These are phyloP conservation scores for Sphagnum fallax DNA, from an alignment of 228 moss, liverwort and hornwort genomes.

Conservation along the genomic window DNA sequence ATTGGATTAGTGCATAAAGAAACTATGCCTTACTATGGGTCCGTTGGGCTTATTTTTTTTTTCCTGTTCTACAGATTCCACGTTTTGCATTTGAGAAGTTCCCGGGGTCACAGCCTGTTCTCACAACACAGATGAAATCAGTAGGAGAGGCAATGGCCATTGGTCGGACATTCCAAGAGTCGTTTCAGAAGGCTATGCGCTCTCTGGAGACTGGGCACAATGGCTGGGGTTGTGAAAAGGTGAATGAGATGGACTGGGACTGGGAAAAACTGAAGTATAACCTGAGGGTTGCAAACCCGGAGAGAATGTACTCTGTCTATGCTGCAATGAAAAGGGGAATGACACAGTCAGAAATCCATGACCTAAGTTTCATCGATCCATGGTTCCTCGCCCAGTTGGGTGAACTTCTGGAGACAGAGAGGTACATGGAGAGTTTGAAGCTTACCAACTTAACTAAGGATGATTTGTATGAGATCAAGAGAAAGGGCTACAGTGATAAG, in stretches of 20 bases:
- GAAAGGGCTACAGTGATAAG: conserved; percentile 86
- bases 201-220: conserved; percentile 95
- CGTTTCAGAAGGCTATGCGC: conserved; percentile 94
- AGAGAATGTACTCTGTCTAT: conserved; percentile 83
- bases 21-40: too few relatives aligned
- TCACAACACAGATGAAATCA: conserved; percentile 98
- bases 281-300: conserved; percentile 82
- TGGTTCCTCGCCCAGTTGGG: conserved; percentile 93
- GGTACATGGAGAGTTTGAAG: conserved; percentile 52
- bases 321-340: conserved; percentile 94
- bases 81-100: conserved; percentile 99
- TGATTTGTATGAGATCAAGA: conserved; percentile 80
- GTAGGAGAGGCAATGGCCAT: conserved; percentile 99
- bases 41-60: too few relatives aligned
- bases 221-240: conserved; percentile 96
- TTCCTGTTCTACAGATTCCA: conserved; percentile 58
- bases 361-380: conserved; percentile 81
- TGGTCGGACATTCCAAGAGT: conserved; percentile 93
- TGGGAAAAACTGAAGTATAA: conserved; percentile 84
- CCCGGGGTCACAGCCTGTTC: conserved; percentile 81
- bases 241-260: conserved; percentile 87
- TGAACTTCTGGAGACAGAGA: conserved; percentile 73
- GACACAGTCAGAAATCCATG: conserved; percentile 70
- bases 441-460: conserved; percentile 51
- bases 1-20: too few relatives aligned